Evolutionary conservation across 2,329 filamentous ascomycete species (phyloP).

Genomic region (Davidsoniella virescens): DNA sequence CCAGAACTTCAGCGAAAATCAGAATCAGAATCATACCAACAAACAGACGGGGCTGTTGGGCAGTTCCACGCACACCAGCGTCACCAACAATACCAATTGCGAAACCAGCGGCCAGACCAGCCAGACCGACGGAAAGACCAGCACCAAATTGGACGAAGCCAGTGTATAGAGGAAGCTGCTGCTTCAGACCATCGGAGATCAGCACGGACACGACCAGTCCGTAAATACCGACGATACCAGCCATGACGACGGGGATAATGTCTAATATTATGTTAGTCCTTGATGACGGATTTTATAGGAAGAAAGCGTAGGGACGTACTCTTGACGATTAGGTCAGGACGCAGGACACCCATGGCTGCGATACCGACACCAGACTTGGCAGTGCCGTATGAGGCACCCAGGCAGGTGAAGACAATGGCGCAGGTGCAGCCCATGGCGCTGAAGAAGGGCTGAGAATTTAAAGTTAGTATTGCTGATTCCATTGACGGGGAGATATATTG

Average conservation of each 20-base stretch:
- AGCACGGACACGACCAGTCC: slow-evolving; percentile 77
- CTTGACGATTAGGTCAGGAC: slow-evolving; percentile 97
- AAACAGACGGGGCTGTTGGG: slow-evolving; percentile 72
- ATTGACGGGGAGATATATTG: not conserved
- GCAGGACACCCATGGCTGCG: slow-evolving; percentile 91
- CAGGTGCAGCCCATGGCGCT: slow-evolving; percentile 94
- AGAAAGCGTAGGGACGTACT: slow-evolving; percentile 43
- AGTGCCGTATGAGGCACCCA: slow-evolving; percentile 94
- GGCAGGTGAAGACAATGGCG: slow-evolving; percentile 93
- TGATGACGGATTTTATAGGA: not conserved
- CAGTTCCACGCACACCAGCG: slow-evolving; percentile 73
- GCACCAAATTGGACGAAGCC: slow-evolving; percentile 77
- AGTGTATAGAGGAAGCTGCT: slow-evolving; percentile 59
- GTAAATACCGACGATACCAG: slow-evolving; percentile 99
- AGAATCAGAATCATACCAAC: slow-evolving; percentile 98
- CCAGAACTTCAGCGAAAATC: slow-evolving; percentile 98
- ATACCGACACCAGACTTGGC: slow-evolving; percentile 99
- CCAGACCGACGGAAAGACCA: slow-evolving; percentile 65
- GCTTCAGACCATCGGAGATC: slow-evolving; percentile 63
- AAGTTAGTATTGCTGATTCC: slow-evolving; percentile 20
- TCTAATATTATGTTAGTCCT: slow-evolving; percentile 35
- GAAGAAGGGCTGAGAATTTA: slow-evolving; percentile 55
- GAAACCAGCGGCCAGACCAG: slow-evolving; percentile 71
- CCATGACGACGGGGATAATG: slow-evolving; percentile 99
- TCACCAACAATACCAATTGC: slow-evolving; percentile 81